Evolutionary conservation across 495 filamentous ascomycete genomes (phyloP), one percentile per base, ranked within the genome.

Genomic region (Tuber aestivum): DNA sequence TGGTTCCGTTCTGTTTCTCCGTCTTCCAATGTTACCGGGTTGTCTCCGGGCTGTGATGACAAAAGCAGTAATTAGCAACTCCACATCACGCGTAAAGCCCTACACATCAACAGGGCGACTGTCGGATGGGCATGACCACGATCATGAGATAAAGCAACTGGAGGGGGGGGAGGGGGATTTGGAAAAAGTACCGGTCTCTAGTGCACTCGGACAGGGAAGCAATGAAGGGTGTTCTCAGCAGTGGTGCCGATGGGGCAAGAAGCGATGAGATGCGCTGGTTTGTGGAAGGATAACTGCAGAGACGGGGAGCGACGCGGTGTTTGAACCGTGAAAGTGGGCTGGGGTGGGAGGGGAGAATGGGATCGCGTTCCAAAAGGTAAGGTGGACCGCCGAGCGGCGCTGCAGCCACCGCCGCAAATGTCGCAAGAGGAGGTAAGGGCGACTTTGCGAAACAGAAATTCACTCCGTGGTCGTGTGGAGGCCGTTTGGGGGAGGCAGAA

Each of bases 51-150:
- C 44, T 70, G 9, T 40, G 61, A 73, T 72, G 75, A 69, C 74
- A 78, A 65, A 65, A 65, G 56, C 56, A 65, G 74, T 70, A 74
- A 77, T 79, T 75, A 79, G 78, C 70, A 77, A 74, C 73, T 72
- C 79, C 75, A 77, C 78, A 79, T 79, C 77, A 79, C 78, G 77
- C 78, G 78, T 79, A 77, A 76, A 73, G 50, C 70, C 70, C 77
- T 74, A 77, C 77, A 72, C 48, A 75, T 65, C 65, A 40, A 65
- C 72, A 71, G 77, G 72, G 40, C 73, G 75, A 76, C 70, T 68
- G 27, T 35, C 56, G 35, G 35, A 65, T 32, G 16, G 27, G 27
- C 56, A 20, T 16, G 27, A 35, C 27, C 3, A 4, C 18, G 14
- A 35, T 65, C 56, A 65, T 65, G 56, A 65, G 56, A 65, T 32